phyloP scores from a whole-genome alignment of 495 filamentous ascomycete genomes.

The Echria macrotheca region DNA sequence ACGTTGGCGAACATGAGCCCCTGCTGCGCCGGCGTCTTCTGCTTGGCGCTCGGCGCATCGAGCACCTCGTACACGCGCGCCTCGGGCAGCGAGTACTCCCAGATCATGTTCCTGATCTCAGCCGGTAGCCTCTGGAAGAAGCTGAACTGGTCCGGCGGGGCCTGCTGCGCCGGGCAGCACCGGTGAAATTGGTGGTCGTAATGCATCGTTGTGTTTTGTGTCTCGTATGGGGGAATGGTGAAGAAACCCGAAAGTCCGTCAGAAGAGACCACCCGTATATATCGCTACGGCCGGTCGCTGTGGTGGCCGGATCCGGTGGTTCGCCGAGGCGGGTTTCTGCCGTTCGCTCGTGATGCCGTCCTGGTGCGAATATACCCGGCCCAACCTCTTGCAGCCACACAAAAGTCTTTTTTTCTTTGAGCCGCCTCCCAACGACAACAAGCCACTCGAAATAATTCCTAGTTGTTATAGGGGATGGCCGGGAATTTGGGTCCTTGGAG shows the following conservation, averaged over 20 bases:
- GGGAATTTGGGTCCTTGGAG: no score
- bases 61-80: constrained; percentile 44
- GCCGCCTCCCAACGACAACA: constrained; percentile 17
- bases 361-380: constrained; percentile 24
- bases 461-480: no score
- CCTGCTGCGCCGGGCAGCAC: constrained; percentile 17
- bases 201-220: constrained; percentile 17
- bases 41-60: constrained; percentile 39
- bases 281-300: neutral
- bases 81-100: constrained; percentile 42
- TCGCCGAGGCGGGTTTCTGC: constrained; percentile 8
- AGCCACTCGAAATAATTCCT: constrained; percentile 28
- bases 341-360: constrained; percentile 11
- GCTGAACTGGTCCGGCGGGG: constrained; percentile 19
- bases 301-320: constrained; percentile 9
- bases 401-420: constrained; percentile 21
- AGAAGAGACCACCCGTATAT: no score
- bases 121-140: constrained; percentile 30
- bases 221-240: constrained; percentile 3
- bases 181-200: constrained; percentile 22
- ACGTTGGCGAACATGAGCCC: constrained; percentile 46
- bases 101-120: constrained; percentile 38
- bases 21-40: constrained; percentile 33
- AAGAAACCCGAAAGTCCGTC: no score
- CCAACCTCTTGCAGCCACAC: constrained; percentile 28